These are phyloP conservation scores for Colletotrichum liriopes DNA, from an alignment of 2,329 filamentous ascomycete genomes.

Conservation along the genomic window DNA sequence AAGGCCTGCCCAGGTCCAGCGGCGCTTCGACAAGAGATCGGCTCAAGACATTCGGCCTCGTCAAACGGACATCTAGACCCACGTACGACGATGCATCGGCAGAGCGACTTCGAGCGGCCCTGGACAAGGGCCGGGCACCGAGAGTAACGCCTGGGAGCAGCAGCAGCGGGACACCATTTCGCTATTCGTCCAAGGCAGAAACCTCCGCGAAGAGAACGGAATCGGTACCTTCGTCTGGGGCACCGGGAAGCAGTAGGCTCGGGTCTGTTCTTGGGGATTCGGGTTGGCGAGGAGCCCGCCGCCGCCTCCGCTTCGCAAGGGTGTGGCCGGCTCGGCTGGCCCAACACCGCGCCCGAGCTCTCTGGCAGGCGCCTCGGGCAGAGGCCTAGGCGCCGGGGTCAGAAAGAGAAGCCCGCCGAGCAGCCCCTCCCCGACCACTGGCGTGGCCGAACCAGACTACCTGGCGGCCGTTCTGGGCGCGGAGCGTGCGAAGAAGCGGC, in stretches of 20 bases:
- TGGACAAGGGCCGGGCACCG: background rate
- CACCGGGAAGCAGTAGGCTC: too few species aligned
- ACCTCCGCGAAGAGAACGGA: background rate
- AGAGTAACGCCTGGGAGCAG: background rate
- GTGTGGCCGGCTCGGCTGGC: background rate
- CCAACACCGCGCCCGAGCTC: background rate
- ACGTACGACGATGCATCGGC: conserved; percentile 10
- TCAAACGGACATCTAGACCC: conserved; percentile 14
- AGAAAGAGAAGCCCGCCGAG: background rate
- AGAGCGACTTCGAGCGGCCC: background rate
- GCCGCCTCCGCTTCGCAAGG: background rate
- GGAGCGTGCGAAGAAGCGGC: conserved; percentile 10
- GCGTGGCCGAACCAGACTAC: background rate
- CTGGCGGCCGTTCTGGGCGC: conserved; percentile 25
- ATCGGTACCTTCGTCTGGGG: background rate
- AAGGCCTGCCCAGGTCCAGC: background rate
- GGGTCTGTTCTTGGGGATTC: background rate
- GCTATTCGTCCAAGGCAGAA: background rate
- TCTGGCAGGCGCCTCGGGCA: background rate
- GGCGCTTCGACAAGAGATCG: conserved; percentile 28
- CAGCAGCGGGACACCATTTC: background rate
- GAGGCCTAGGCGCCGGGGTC: background rate
- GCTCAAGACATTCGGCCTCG: conserved; percentile 2
- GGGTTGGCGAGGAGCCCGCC: background rate
- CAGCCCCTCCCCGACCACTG: background rate